These are phyloP conservation scores for Aaosphaeria arxii DNA, from an alignment of 2,329 filamentous ascomycete species.

Conservation along the genomic window DNA sequence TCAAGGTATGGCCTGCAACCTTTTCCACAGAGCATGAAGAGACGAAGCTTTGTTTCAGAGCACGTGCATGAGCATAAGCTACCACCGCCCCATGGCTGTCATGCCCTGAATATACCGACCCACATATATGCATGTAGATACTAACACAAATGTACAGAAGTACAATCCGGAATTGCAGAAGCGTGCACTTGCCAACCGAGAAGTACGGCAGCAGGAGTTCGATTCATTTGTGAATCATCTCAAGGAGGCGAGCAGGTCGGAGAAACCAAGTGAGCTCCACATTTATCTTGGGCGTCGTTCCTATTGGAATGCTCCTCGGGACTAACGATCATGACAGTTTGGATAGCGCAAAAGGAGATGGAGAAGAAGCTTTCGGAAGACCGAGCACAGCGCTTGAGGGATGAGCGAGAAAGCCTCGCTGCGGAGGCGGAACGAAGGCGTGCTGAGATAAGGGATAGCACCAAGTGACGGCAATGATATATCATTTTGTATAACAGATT, in stretches of 20 bases:
- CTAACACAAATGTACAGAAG: constrained; percentile 44
- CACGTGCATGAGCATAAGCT: constrained; percentile 9
- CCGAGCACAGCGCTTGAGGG: constrained; percentile 23
- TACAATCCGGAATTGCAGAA: constrained; percentile 96
- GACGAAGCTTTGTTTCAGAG: neutral
- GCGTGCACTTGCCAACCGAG: constrained; percentile 74
- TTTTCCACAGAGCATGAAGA: neutral
- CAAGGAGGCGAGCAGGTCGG: constrained; percentile 86
- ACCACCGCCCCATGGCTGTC: neutral
- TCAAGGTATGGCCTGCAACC: constrained; percentile 49
- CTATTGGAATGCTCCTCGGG: neutral
- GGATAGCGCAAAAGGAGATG: constrained; percentile 33
- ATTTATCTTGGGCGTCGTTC: neutral
- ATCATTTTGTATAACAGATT: too few species aligned
- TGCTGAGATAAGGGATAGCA: constrained; percentile 32
- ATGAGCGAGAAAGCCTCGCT: constrained; percentile 27
- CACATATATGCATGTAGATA: neutral
- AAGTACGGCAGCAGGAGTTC: constrained; percentile 78
- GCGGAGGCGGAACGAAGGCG: constrained; percentile 30
- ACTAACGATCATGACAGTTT: constrained; percentile 25
- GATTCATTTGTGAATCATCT: constrained; percentile 80
- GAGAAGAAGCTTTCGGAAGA: constrained; percentile 26
- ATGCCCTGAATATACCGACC: neutral
- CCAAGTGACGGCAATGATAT: neutral
- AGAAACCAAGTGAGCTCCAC: constrained; percentile 73